These are phyloP conservation scores for Vicia villosa DNA, from an alignment of 306 rosid genomes.

Conservation along the genomic window DNA sequence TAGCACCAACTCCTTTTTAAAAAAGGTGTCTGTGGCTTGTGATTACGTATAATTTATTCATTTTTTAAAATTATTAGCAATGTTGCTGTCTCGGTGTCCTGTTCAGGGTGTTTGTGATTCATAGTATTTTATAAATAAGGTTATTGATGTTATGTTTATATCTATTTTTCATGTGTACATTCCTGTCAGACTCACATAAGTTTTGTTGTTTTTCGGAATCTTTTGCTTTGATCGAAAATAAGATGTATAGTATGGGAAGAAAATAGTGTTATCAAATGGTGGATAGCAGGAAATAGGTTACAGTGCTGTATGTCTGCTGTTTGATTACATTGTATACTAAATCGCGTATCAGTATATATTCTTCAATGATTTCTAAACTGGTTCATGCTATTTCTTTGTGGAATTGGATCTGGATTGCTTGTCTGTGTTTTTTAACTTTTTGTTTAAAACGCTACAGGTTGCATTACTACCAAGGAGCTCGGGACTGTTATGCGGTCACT, in stretches of 20 bases:
- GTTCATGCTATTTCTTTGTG: conserved; percentile 1
- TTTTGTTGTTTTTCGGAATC: conserved; percentile 2
- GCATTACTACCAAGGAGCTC: conserved; percentile 83
- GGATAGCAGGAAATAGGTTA: too few species aligned
- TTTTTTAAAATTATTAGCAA: too few species aligned
- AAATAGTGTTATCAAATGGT: background rate
- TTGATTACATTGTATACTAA: background rate
- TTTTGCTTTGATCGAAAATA: conserved; percentile 2
- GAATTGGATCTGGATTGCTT: conserved; percentile 9
- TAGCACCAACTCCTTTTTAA: too few species aligned
- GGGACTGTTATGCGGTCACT: conserved; percentile 84
- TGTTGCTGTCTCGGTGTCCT: too few species aligned
- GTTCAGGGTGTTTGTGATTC: too few species aligned
- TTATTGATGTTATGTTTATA: background rate
- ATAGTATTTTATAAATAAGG: background rate
- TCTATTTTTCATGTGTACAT: background rate
- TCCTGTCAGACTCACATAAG: background rate
- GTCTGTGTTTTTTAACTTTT: conserved; percentile 3
- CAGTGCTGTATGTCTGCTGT: background rate
- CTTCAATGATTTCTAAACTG: background rate
- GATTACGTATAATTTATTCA: too few species aligned
- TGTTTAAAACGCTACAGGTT: conserved; percentile 44
- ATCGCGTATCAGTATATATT: background rate
- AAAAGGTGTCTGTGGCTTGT: too few species aligned
- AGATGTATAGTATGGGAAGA: background rate